Base-by-base conservation (phyloP, 2,329 filamentous ascomycete species). In the Boeremia lycopersici region DNA sequence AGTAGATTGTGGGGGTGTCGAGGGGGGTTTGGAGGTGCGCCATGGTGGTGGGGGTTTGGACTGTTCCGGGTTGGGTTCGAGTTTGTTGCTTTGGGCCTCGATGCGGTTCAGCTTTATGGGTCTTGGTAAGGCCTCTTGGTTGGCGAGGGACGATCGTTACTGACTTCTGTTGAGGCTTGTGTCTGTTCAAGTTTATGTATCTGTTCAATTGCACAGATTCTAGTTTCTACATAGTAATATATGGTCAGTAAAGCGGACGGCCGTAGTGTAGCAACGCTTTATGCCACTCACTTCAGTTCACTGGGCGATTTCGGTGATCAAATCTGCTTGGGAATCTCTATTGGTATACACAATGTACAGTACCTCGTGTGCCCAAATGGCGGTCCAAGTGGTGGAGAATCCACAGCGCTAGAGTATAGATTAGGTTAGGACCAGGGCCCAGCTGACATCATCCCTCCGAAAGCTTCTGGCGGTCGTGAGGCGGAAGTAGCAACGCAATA, bases 1-100 rank as follows among this genome's bases (percentile, higher is more conserved):
- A 89, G 78, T 89, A 89, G 60, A 85, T 72, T 45, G 70, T 77
- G 48, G 52, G 50, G 33, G 35, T 19, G 34, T 47, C n/a, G 44
- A 59, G 36, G 25, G 49, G 44, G 23, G 47, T 26, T 54, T 45
- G 40, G 36, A 36, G 11, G 15, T 40, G 25, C 23, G 56, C 17
- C 58, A 63, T 64, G 33, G 31, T 61, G 42, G 42, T n/a, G n/a
- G 4, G n/a, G 25, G 26, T 4, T 15, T 12, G 17, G 34, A 10
- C 11, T n/a, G n/a, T 19, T 19, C 13, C n/a, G 10, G 7, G n/a
- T 6, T 6, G 33, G 33, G 7, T 7, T 1, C 5, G 31, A 34
- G 2, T 19, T 11, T 3, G 6, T 3, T 12, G 8, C 6, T 9
- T 6, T 26, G 13, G 11, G 42, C 8, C 9, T 15, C 7, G 26